Evolutionary conservation across 108 stramenopile genomes (phyloP), one percentile per base, ranked within the genome.

Genomic region (Cyclotella kingstonii): DNA sequence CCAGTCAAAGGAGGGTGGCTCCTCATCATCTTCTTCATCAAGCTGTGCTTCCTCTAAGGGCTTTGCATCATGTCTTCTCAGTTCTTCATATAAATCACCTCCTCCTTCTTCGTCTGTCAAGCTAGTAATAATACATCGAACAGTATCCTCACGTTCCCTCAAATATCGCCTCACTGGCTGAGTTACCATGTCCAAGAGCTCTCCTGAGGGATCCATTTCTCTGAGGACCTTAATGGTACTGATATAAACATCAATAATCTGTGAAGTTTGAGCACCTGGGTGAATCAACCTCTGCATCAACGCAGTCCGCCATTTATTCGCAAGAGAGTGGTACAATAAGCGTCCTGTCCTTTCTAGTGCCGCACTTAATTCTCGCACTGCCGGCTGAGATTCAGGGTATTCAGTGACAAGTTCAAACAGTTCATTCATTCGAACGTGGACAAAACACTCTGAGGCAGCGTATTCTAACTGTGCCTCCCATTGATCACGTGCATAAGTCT

Each of bases 231-330:
- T 90, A 63, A 98, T 97, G 29, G 93, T 94, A 46, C 79, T 80
- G 42, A 97, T 94, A 65, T 98, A 98, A 5, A 97, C 91, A 62
- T 96, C 94, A 55, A 98, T 91, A 42, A 98, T 95, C 68, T 96
- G 95, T 6, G 80, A 56, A 5, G 98, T 97, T 50, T 88, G 87
- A 2, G 96, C 98, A 28, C 98, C 98, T 0, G 94, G 89, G 82
- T 98, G 98, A 25, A 95, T 72, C 57, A 98, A 67, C n/a, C 98
- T 77, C 12, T 76, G 63, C 17, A 76, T 50, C 53, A 98, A 68
- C n/a, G 73, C 73, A 14, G 56, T 40, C 25, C 72, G 59, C 44
- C 87, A 83, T 21, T 81, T 73, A 2, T 55, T 10, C 7, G 71
- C 81, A 28, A 93, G 38, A 17, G 66, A 56, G 2, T 42, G 47